phyloP scores from a whole-genome alignment of 257 asterid species.

The Parsonsia alboflavescens region DNA sequence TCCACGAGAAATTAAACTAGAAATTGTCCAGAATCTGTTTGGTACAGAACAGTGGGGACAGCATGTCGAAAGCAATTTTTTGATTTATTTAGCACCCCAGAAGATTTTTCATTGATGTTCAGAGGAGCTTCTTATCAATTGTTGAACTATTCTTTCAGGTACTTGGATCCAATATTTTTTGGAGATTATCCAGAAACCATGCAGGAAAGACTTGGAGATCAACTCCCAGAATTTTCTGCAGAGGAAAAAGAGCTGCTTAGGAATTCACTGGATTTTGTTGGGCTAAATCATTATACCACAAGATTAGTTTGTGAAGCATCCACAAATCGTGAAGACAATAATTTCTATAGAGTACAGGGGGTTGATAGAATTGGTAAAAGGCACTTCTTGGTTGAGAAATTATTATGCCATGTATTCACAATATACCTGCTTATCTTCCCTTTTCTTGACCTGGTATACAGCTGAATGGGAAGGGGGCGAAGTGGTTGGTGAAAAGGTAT shows the following conservation, averaged over 20 bases:
- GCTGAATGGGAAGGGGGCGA: conserved; percentile 48
- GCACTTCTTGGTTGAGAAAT: neutral
- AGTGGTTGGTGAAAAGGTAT: conserved; percentile 46
- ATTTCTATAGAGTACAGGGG: conserved; percentile 41
- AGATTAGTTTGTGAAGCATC: conserved; percentile 41
- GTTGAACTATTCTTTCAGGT: conserved; percentile 25
- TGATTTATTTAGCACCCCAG: neutral
- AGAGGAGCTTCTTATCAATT: neutral
- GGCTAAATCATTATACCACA: conserved; percentile 51
- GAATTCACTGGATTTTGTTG: conserved; percentile 46
- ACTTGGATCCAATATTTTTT: conserved; percentile 43
- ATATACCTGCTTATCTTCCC: neutral
- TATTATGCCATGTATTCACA: neutral
- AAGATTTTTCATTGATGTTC: neutral
- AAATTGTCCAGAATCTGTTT: neutral
- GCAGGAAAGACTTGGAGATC: conserved; percentile 40
- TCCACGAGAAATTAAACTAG: too few species aligned
- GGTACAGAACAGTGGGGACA: neutral
- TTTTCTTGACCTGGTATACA: neutral
- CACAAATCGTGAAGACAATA: conserved; percentile 28
- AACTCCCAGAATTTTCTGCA: conserved; percentile 46
- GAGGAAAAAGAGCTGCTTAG: conserved; percentile 39
- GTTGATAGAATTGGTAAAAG: conserved; percentile 45
- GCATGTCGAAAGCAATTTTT: neutral
- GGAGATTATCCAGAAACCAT: conserved; percentile 54